Conservation (phyloP, 2,329 filamentous ascomycete genomes). For the Biscogniauxia mediterranea region DNA sequence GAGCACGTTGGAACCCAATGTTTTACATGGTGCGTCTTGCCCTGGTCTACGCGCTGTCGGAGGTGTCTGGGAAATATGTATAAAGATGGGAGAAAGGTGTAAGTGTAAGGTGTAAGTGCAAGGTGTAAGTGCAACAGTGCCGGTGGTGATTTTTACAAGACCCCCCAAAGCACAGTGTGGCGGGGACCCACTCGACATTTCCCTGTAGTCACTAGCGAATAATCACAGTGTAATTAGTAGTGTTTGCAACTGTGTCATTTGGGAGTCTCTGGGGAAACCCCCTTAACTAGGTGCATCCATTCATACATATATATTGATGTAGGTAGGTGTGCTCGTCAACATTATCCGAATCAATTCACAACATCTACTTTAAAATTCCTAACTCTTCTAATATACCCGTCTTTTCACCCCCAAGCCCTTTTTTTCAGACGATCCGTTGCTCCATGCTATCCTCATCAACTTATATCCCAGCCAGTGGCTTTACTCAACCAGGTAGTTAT, state of each 20-base stretch:
- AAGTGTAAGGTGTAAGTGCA: too few relatives aligned
- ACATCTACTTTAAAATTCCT: conserved; percentile 14
- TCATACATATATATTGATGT: too few relatives aligned
- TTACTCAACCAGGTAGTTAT: conserved; percentile 75
- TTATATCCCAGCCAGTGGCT: conserved; percentile 12
- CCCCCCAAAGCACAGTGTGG: background rate
- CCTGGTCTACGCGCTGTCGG: background rate
- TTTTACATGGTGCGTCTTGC: conserved; percentile 19
- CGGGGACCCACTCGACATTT: background rate
- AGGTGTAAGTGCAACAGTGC: background rate
- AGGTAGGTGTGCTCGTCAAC: conserved; percentile 6
- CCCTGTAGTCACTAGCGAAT: background rate
- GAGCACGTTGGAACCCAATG: conserved; percentile 4
- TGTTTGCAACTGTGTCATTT: background rate
- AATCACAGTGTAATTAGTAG: background rate
- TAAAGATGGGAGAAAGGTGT: background rate
- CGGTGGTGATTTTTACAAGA: background rate
- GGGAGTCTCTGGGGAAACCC: background rate
- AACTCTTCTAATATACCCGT: conserved; percentile 13
- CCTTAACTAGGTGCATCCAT: background rate
- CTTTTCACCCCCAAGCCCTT: conserved; percentile 6
- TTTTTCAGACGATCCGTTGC: conserved; percentile 13
- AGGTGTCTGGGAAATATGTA: background rate
- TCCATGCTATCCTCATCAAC: conserved; percentile 12
- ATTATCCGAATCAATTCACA: conserved; percentile 12